These are phyloP conservation scores for Cinnamomum micranthum DNA, from an alignment of 164 flowering plant species.

Conservation along the genomic window DNA sequence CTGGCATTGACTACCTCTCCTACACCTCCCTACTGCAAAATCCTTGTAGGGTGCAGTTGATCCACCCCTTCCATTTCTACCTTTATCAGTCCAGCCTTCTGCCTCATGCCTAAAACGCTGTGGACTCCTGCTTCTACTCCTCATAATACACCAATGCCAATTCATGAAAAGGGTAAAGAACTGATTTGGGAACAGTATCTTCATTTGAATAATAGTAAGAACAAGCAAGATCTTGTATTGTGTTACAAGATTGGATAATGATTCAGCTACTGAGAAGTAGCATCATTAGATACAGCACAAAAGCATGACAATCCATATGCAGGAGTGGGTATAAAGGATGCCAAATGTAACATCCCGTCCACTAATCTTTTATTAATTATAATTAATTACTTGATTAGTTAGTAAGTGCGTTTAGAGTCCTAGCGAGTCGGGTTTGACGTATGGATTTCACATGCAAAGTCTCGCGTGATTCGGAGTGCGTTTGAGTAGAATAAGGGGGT, in stretches of 20 bases:
- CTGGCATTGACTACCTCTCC: conserved; percentile 46
- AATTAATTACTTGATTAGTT: too few relatives aligned
- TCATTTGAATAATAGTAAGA: neutral
- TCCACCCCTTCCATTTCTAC: conserved; percentile 36
- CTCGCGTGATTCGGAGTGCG: too few relatives aligned
- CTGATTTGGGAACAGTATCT: neutral
- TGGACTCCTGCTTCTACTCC: conserved; percentile 44
- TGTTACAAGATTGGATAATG: neutral
- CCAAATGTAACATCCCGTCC: too few relatives aligned
- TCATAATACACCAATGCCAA: neutral
- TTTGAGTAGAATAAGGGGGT: too few relatives aligned
- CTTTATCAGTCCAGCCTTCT: conserved; percentile 36
- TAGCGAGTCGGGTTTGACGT: too few relatives aligned
- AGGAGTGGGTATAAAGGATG: neutral
- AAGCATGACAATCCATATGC: neutral
- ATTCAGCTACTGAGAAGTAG: neutral
- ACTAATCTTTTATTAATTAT: too few relatives aligned
- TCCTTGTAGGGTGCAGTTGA: conserved; percentile 43
- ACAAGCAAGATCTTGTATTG: neutral
- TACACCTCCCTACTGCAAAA: conserved; percentile 62
- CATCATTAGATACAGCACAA: neutral
- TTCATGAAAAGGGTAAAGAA: neutral
- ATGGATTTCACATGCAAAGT: too few relatives aligned
- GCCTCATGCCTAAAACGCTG: conserved; percentile 38
- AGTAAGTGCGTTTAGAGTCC: too few relatives aligned